These are phyloP conservation scores for Lactifluus hygrophoroides DNA, from an alignment of 768 basidiomycete genomes.

Conservation along the genomic window DNA sequence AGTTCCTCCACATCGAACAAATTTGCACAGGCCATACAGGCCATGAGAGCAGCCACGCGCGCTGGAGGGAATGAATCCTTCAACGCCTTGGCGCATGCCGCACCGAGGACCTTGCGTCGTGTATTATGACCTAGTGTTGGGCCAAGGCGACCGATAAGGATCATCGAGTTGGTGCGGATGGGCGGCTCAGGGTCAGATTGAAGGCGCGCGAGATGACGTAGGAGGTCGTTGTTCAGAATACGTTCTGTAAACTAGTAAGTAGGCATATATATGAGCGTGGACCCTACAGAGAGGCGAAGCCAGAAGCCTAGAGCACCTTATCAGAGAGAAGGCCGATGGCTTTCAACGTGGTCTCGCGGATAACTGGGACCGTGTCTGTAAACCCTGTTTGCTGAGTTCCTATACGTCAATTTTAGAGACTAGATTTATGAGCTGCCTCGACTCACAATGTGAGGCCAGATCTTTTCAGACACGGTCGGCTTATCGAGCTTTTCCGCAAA, in stretches of 20 bases:
- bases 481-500: conserved; percentile 85
- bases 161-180: conserved; percentile 95
- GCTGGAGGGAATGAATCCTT: conserved; percentile 92
- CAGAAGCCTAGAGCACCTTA: conserved; percentile 46
- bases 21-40: conserved; percentile 89
- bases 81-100: conserved; percentile 83
- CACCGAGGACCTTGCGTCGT: conserved; percentile 92
- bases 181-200: conserved; percentile 91
- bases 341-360: conserved; percentile 91
- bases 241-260: conserved; percentile 69
- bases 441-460: conserved; percentile 88
- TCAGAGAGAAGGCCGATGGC: conserved; percentile 77
- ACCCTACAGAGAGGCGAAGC: neutral
- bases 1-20: conserved; percentile 84
- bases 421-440: neutral
- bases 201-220: conserved; percentile 85
- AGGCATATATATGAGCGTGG: neutral
- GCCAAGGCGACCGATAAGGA: conserved; percentile 86
- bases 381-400: conserved; percentile 84
- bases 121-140: conserved; percentile 81
- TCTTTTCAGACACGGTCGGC: conserved; percentile 73
- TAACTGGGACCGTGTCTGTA: conserved; percentile 85
- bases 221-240: conserved; percentile 91
- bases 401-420: neutral
- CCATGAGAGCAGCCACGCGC: conserved; percentile 89